Percentiles rank a stretch among this genome's conserved stretches.
These are phyloP conservation scores for Russula olivacea DNA, from an alignment of 768 basidiomycete genomes.

Conservation along the genomic window DNA sequence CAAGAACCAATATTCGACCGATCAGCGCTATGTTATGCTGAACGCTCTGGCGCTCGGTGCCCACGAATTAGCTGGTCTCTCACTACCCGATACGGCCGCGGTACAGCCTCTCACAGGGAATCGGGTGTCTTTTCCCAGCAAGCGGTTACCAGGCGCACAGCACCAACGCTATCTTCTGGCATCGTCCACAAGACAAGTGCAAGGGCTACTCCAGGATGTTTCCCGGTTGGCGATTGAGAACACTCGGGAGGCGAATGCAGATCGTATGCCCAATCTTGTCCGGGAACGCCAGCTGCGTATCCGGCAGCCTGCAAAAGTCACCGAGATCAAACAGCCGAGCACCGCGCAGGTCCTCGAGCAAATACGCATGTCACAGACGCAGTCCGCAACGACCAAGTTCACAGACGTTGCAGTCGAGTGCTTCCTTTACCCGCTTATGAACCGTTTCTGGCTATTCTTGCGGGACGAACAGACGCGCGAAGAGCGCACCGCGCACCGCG, in stretches of 20 bases:
- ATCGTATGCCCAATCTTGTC: conserved; percentile 53
- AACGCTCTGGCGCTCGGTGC: conserved; percentile 84
- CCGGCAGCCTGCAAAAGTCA: conserved; percentile 42
- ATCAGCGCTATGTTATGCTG: conserved; percentile 79
- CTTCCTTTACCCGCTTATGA: conserved; percentile 86
- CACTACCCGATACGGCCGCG: conserved; percentile 28
- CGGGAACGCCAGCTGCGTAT: conserved; percentile 75
- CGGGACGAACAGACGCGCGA: conserved; percentile 78
- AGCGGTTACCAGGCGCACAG: conserved; percentile 61
- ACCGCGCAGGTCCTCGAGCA: conserved; percentile 17
- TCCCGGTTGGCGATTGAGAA: conserved; percentile 57
- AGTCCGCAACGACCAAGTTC: conserved; percentile 38
- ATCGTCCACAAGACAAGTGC: conserved; percentile 39
- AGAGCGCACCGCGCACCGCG: conserved; percentile 54
- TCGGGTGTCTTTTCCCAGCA: conserved; percentile 68
- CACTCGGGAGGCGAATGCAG: conserved; percentile 47
- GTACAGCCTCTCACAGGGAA: conserved; percentile 32
- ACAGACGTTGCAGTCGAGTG: conserved; percentile 75
- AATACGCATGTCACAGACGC: conserved; percentile 12
- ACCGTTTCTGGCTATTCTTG: conserved; percentile 93
- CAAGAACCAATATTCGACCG: conserved; percentile 83
- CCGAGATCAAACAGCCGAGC: conserved; percentile 35
- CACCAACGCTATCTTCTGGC: conserved; percentile 46
- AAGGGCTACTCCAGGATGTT: conserved; percentile 56
- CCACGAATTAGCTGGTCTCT: conserved; percentile 65